These are phyloP conservation scores for Plantago elongata DNA, from an alignment of 257 asterid species.

Conservation along the genomic window DNA sequence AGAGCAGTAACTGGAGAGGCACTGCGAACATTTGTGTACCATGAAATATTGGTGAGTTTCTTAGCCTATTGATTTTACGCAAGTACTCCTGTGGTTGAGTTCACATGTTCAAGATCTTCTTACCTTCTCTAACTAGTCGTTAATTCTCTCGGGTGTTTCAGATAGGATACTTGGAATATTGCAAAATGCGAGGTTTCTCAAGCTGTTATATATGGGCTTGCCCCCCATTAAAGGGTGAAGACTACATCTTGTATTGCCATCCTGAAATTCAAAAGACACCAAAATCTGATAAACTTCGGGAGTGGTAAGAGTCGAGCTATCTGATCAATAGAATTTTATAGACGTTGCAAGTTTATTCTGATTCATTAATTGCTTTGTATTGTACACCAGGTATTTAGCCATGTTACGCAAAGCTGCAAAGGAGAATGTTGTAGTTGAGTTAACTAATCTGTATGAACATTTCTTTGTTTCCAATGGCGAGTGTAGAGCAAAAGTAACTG, in stretches of 20 bases:
- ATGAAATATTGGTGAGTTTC: conserved; percentile 85
- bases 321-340: conserved; percentile 11
- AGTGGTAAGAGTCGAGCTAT: conserved; percentile 58
- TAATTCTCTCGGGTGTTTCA: conserved; percentile 26
- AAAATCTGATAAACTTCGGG: conserved; percentile 95
- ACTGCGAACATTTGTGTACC: conserved; percentile 94
- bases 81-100: conserved; percentile 6
- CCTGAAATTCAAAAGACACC: conserved; percentile 99
- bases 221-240: conserved; percentile 98
- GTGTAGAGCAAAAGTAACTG: conserved; percentile 92
- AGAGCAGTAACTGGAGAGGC: conserved; percentile 95
- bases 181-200: conserved; percentile 91
- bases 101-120: not conserved
- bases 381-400: conserved; percentile 72
- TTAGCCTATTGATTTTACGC: conserved; percentile 16
- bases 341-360: conserved; percentile 11
- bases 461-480: conserved; percentile 78
- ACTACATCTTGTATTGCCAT: conserved; percentile 94
- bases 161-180: conserved; percentile 95
- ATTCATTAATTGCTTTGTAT: conserved; percentile 17
- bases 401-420: conserved; percentile 84
- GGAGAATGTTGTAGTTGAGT: conserved; percentile 80
- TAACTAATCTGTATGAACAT: conserved; percentile 84
- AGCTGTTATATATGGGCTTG: conserved; percentile 99
- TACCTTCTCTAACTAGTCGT: conserved; percentile 6